Evolutionary conservation across 495 filamentous ascomycete species (phyloP).

Genomic region (Rusavskia elegans): DNA sequence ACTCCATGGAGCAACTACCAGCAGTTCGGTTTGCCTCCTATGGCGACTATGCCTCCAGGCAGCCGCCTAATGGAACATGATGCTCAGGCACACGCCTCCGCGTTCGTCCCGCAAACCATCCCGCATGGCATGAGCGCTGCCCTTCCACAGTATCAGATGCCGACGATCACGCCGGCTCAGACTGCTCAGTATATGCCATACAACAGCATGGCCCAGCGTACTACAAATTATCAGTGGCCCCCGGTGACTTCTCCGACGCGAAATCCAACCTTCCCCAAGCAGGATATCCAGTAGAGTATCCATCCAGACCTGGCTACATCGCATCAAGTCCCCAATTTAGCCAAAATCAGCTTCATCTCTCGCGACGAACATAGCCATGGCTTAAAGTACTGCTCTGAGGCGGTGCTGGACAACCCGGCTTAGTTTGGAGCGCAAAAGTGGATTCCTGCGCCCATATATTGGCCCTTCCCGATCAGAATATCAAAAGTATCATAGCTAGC

Average conservation of each 20-base stretch:
- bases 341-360: too few relatives aligned
- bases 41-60: not conserved
- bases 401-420: too few relatives aligned
- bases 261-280: not conserved
- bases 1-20: conserved; percentile 7
- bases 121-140: not conserved
- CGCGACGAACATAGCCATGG: too few relatives aligned
- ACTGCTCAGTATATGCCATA: not conserved
- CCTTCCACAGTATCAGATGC: not conserved
- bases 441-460: not conserved
- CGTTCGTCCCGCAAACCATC: not conserved
- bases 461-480: not conserved
- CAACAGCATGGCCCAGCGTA: not conserved
- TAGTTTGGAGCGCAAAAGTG: not conserved
- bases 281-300: not conserved
- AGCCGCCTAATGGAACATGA: not conserved
- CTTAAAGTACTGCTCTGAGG: too few relatives aligned
- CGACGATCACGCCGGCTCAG: not conserved
- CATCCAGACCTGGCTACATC: too few relatives aligned
- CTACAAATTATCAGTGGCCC: conserved; percentile 1
- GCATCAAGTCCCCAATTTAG: too few relatives aligned
- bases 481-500: not conserved
- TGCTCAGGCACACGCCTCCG: not conserved
- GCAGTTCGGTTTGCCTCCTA: conserved; percentile 1
- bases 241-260: not conserved